Evolutionary conservation across 2,329 filamentous ascomycete species (phyloP), one percentile per base, ranked within the genome.

Genomic region (Aspergillus tanneri): DNA sequence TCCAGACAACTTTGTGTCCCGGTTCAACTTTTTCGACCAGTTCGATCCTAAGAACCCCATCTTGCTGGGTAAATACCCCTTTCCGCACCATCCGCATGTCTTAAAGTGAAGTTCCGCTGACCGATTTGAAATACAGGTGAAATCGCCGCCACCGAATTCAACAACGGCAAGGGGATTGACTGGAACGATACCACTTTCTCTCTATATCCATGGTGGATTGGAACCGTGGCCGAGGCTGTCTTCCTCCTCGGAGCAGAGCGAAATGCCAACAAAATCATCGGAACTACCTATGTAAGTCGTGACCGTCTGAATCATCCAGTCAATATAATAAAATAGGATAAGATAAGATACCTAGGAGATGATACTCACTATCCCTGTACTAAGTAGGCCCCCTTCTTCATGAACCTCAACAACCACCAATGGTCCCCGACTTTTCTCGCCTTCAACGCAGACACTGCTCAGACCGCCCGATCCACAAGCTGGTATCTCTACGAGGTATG

Each of bases 181-280:
- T 80, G 75, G 71, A 55, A 64, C 2, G 74, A 74, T 3, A 57
- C n/a, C 3, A 35, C 72, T 11, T 72, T 77, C 40, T 72, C 71
- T 56, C 63, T 68, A 27, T 80, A 73, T 54, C 78, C 75, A 1
- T 81, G 76, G 72, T 80, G 78, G 81, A 78, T 80, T 41, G 83
- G 81, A 21, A 73, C 78, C 7, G 80, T 87, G 2, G 78, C 77
- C 11, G 84, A 87, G 62, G 83, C 82, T 19, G 74, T 87, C n/a
- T 83, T 79, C 46, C 71, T 86, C 12, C 74, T 87, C 52, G 80
- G 83, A 14, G 80, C 81, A 23, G 84, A 87, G 72, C 75, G 84
- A 47, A 87, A 87, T 65, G 56, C 60, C 2, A 57, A 64, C 49
- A 62, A 61, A 40, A 54, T 64, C 8, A 56, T 64, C 5, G 61